A percentile compares a stretch with the other conserved stretches of the same genome.
Conservation (phyloP, 306 rosid species). For the Lotus japonicus region DNA sequence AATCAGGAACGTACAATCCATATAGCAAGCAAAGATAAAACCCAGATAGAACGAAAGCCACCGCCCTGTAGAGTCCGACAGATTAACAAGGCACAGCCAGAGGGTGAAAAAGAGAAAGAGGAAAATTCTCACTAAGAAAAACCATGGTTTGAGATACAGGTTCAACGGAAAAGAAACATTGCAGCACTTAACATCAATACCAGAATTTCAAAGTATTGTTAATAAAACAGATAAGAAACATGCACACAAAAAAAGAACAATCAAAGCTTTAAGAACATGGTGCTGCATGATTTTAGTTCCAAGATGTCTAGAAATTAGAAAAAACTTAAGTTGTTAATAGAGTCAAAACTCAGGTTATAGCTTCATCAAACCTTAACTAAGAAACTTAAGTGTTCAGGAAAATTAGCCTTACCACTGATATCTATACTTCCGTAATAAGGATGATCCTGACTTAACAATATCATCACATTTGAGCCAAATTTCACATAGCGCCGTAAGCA, state of each 20-base stretch:
- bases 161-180: background rate
- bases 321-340: no score
- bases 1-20: constrained; percentile 81
- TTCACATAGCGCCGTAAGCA: constrained; percentile 75
- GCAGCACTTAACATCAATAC: background rate
- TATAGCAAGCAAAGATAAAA: constrained; percentile 53
- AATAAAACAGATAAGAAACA: background rate
- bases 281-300: background rate
- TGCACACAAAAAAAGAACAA: background rate
- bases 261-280: background rate
- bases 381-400: background rate
- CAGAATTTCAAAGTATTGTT: background rate
- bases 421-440: constrained; percentile 61
- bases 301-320: background rate
- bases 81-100: background rate
- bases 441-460: constrained; percentile 47
- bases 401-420: constrained; percentile 61
- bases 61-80: constrained; percentile 38
- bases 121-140: background rate
- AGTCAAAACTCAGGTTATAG: background rate
- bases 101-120: background rate
- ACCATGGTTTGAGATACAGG: background rate
- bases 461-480: constrained; percentile 81
- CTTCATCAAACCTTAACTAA: background rate
- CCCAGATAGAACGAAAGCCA: constrained; percentile 46